Conservation (phyloP, 176 grass and related monocot genomes). For the Panicum miliaceum region DNA sequence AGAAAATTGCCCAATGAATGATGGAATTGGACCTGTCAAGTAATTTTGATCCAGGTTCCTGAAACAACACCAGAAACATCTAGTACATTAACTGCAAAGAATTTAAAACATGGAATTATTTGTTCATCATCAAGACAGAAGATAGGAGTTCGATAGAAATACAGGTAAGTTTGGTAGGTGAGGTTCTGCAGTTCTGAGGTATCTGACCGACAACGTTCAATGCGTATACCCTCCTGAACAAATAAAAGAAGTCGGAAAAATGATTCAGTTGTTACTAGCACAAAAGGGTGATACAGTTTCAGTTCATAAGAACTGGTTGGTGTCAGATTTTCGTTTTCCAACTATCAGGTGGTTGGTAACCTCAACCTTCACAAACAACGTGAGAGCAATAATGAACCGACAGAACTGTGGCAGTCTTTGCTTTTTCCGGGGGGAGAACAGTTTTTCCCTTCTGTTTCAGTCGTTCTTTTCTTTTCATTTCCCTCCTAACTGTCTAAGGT, state of each 20-base stretch:
- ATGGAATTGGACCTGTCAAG: conserved; percentile 58
- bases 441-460: too few species aligned
- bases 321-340: too few species aligned
- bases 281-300: neutral
- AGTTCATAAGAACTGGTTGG: neutral
- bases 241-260: neutral
- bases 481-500: too few species aligned
- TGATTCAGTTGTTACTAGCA: neutral
- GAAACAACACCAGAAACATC: conserved; percentile 29
- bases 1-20: conserved; percentile 69
- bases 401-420: too few species aligned
- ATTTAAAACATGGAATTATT: neutral
- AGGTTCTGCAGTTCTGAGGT: conserved; percentile 62
- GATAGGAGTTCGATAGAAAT: neutral
- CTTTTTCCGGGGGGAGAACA: too few species aligned
- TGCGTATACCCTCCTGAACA: conserved; percentile 48
- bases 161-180: conserved; percentile 54
- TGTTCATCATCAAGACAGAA: neutral
- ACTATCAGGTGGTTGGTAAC: too few species aligned
- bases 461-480: too few species aligned
- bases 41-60: conserved; percentile 61
- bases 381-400: too few species aligned
- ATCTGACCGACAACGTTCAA: conserved; percentile 57
- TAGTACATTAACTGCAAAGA: neutral
- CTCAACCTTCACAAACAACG: too few species aligned